Evolutionary conservation across 352 stramenopile species (phyloP), one percentile per base, ranked within the genome.

Genomic region (Detonula confervacea): DNA sequence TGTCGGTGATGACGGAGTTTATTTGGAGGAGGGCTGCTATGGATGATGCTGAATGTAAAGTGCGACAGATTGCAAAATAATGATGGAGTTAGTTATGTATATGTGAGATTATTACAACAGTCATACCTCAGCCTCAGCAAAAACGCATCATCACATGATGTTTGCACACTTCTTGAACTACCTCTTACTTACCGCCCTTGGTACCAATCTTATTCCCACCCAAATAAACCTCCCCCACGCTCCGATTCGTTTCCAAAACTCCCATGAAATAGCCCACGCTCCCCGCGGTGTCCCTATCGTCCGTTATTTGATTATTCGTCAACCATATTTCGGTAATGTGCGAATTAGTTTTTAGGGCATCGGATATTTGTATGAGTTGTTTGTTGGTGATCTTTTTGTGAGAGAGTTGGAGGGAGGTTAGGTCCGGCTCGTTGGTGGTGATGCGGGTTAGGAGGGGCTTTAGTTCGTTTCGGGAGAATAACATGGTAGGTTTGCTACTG

Each of bases 341-440:
- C 25, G 65, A 30, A 24, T 73, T 73, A 2, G 33, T 56, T 46
- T 73, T 22, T 9, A 73, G 24, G 6, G 65, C 65, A 52, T 73
- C 65, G 5, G 46, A 63, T 33, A 73, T 63, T 54, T 73, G 49
- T 16, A 64, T 25, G 16, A 73, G 35, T 16, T 52, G 27, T 46
- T 73, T 73, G 54, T 73, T 47, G 1, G 65, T 73, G 18, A 73
- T 63, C 46, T 73, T 73, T 30, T 73, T 73, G 33, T 73, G 65
- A 11, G 65, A 73, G 20, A 73, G 65, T n/a, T 73, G 65, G 9
- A 73, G 30, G 22, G 65, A 52, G 14, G 30, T 73, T 1, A 73
- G 18, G 9, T 27, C 14, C 6, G 49, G 27, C 7, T 60, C 54
- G 33, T 73, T 73, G 2, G 46, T 55, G 1, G 65, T 55, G n/a